A percentile compares a stretch with the other conserved stretches of the same genome.
These are phyloP conservation scores for Colletotrichum spinosum DNA, from an alignment of 2,329 filamentous ascomycete species.

Conservation along the genomic window DNA sequence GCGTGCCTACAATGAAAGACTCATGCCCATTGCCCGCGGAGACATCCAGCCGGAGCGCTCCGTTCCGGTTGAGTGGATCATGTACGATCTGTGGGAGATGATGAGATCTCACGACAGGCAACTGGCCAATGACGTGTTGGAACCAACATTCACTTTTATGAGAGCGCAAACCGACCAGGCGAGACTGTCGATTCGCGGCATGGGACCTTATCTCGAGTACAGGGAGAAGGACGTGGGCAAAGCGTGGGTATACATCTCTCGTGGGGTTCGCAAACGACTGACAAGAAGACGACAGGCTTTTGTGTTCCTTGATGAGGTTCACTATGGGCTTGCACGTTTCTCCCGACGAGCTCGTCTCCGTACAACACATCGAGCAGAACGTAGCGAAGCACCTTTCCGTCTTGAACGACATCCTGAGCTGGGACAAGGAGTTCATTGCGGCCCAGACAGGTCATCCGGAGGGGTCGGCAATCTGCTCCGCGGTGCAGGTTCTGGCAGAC, in stretches of 20 bases:
- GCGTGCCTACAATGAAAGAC: slow-evolving; percentile 9
- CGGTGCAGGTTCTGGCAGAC: background rate
- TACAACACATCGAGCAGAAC: slow-evolving; percentile 46
- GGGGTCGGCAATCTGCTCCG: slow-evolving; percentile 11
- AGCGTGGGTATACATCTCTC: background rate
- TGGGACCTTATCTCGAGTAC: slow-evolving; percentile 17
- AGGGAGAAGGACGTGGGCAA: slow-evolving; percentile 20
- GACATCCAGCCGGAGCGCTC: background rate
- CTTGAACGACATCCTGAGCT: slow-evolving; percentile 56
- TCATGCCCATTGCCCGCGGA: slow-evolving; percentile 1
- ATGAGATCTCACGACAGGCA: slow-evolving; percentile 5
- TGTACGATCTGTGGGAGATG: slow-evolving; percentile 17
- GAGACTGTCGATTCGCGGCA: background rate
- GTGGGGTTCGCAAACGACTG: background rate
- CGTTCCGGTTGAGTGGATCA: slow-evolving; percentile 18
- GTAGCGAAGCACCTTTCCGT: slow-evolving; percentile 52
- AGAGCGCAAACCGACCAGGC: slow-evolving; percentile 19
- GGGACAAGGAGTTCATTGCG: slow-evolving; percentile 49
- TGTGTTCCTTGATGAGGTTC: slow-evolving; percentile 52
- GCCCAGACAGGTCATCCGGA: background rate
- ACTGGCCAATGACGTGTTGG: slow-evolving; percentile 3
- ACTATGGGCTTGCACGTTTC: slow-evolving; percentile 46
- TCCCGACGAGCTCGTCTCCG: slow-evolving; percentile 41
- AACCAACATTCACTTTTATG: slow-evolving; percentile 16
- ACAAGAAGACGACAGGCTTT: slow-evolving; percentile 39